phyloP scores from a whole-genome alignment of 148 eudicot species.

The Amaranthus cruentus region DNA sequence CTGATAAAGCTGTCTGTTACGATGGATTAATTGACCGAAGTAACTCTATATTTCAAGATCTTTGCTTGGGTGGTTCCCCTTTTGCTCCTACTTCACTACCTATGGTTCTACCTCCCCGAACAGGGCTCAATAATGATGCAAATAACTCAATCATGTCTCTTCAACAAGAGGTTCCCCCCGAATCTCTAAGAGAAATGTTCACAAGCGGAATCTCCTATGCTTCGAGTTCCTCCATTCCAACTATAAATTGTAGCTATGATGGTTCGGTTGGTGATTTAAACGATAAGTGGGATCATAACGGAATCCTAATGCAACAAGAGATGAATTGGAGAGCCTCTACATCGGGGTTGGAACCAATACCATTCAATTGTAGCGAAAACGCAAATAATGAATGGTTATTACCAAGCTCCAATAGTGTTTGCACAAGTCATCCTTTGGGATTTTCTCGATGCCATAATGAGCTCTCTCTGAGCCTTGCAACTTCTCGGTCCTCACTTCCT shows the following conservation, averaged over 20 bases:
- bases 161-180: conserved; percentile 26
- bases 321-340: conserved; percentile 30
- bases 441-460: conserved; percentile 38
- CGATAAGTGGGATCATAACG: conserved; percentile 39
- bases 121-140: conserved; percentile 18
- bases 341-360: conserved; percentile 31
- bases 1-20: conserved; percentile 18
- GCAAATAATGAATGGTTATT: conserved; percentile 35
- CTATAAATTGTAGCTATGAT: conserved; percentile 33
- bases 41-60: conserved; percentile 20
- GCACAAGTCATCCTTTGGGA: conserved; percentile 33
- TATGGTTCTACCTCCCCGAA: conserved; percentile 23
- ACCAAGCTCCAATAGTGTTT: conserved; percentile 24
- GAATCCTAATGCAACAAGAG: conserved; percentile 31
- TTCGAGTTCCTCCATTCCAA: conserved; percentile 32
- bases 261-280: conserved; percentile 28
- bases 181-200: conserved; percentile 23
- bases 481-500: conserved; percentile 39
- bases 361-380: conserved; percentile 21
- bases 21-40: conserved; percentile 17
- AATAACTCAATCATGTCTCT: conserved; percentile 18
- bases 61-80: conserved; percentile 27
- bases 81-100: conserved; percentile 32
- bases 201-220: conserved; percentile 28
- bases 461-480: conserved; percentile 59